Base-by-base conservation (phyloP, 441 rosid species). In the Omphalea diandra region DNA sequence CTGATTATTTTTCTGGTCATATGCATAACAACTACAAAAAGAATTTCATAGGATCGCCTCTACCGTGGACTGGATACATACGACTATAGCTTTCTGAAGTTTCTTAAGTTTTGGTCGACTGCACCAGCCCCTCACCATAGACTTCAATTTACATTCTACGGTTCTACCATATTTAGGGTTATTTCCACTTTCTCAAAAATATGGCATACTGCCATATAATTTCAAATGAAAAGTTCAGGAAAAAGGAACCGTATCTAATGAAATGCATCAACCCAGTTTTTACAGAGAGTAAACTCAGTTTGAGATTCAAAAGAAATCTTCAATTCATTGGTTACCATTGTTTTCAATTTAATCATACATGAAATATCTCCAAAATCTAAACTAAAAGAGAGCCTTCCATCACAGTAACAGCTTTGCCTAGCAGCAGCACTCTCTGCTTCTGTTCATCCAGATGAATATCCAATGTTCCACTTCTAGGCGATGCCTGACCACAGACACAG, bases 381-480 rank as follows among this genome's bases (percentile, higher is more conserved):
- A 82, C 90, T 55, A 88, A 71, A 63, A 91, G 22, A 73, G 74
- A 76, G 70, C 97, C 97, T 76, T 84, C 81, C 95, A 88, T 94
- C 46, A 91, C 85, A 38, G 86, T 79, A 11, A 84, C 82, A 32
- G 95, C 90, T 78, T 84, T 88, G 49, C 95, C 97, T 26, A 72
- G 81, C 33, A 94, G 78, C 59, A 72, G 50, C 78, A 91, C 96
- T 69, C 92, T 82, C 72, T 82, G 80, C 32, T 60, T 83, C 72
- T 75, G 77, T 80, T 82, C 78, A 26, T 90, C 88, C 33, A 86
- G 9, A 61, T 81, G 88, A 75, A 91, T 64, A 44, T 72, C 71
- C 58, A 94, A 26, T 22, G 74, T 76, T 68, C 97, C 98, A 68
- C 87, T 79, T 63, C 98, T 88, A 5, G 72, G 75, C 0, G 98